These are phyloP conservation scores for Cryptococcus sp. DNA, from an alignment of 1,284 basidiomycete species.

Conservation along the genomic window DNA sequence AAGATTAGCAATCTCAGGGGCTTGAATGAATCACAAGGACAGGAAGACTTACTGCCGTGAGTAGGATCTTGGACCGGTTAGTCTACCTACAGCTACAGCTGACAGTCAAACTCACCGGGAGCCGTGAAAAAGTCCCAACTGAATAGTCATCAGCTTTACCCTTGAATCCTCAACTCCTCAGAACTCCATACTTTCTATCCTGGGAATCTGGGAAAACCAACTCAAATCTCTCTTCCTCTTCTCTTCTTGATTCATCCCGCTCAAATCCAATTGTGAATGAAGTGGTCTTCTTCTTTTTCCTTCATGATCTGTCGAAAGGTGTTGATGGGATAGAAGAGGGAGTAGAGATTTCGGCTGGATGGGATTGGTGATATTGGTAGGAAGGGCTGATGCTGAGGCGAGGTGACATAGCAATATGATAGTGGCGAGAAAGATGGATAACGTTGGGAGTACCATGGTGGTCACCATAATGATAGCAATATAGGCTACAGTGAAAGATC, in stretches of 20 bases:
- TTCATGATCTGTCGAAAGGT: no score
- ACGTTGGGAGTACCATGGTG: no score
- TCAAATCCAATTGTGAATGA: not conserved
- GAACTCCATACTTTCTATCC: no score
- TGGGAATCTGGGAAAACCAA: not conserved
- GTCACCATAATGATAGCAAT: no score
- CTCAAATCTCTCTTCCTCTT: not conserved
- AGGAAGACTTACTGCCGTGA: conserved; percentile 31
- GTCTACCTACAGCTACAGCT: not conserved
- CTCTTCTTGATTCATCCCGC: not conserved
- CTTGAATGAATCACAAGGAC: not conserved
- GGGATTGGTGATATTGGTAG: no score
- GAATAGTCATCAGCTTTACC: not conserved
- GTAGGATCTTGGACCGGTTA: conserved; percentile 30
- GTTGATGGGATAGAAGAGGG: no score
- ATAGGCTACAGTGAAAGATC: no score
- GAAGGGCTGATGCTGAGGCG: no score
- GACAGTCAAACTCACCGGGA: not conserved
- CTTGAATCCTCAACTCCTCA: no score
- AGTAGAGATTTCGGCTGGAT: no score
- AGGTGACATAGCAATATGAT: no score
- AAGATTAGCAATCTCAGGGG: not conserved
- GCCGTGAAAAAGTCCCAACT: conserved; percentile 6
- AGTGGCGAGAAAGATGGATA: no score
- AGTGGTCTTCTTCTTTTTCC: not conserved